A percentile compares a stretch with the other conserved stretches of the same genome.
phyloP scores from a whole-genome alignment of 2,329 filamentous ascomycete genomes.

The Penicillium sp. region DNA sequence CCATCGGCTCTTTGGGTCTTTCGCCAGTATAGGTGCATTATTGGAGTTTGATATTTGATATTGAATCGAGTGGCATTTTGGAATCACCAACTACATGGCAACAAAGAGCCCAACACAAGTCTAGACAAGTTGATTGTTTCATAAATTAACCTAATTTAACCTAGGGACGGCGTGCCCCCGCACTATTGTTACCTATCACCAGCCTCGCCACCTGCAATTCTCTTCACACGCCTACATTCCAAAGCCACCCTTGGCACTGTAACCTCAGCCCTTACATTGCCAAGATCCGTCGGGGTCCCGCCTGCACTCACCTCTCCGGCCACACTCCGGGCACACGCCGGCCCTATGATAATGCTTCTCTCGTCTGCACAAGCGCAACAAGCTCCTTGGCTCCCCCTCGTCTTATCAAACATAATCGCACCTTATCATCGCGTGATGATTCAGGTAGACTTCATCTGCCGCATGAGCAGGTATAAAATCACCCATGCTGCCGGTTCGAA shows the following conservation, averaged over 20 bases:
- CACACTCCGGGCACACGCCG: background rate
- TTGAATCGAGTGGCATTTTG: constrained; percentile 7
- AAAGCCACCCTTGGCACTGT: constrained; percentile 13
- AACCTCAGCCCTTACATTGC: constrained; percentile 15
- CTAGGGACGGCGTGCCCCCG: background rate
- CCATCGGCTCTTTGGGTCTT: constrained; percentile 14
- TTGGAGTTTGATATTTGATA: constrained; percentile 25
- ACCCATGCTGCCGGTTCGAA: background rate
- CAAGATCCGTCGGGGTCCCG: constrained; percentile 19
- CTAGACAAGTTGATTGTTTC: background rate
- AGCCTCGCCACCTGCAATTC: background rate
- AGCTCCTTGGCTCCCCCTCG: constrained; percentile 9
- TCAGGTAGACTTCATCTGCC: background rate
- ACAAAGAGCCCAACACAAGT: background rate
- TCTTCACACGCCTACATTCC: background rate
- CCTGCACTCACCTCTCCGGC: constrained; percentile 1
- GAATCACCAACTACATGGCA: background rate
- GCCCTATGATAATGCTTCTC: constrained; percentile 8
- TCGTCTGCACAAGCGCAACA: constrained; percentile 12
- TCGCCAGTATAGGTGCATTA: constrained; percentile 21
- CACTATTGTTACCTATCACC: background rate
- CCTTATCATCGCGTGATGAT: constrained; percentile 14
- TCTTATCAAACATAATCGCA: constrained; percentile 5
- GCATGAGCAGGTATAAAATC: constrained; percentile 2
- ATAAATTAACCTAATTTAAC: background rate